Evolutionary conservation across 2,329 filamentous ascomycete species (phyloP), one percentile per base, ranked within the genome.

Genomic region (Arthrobotrys musiformis): DNA sequence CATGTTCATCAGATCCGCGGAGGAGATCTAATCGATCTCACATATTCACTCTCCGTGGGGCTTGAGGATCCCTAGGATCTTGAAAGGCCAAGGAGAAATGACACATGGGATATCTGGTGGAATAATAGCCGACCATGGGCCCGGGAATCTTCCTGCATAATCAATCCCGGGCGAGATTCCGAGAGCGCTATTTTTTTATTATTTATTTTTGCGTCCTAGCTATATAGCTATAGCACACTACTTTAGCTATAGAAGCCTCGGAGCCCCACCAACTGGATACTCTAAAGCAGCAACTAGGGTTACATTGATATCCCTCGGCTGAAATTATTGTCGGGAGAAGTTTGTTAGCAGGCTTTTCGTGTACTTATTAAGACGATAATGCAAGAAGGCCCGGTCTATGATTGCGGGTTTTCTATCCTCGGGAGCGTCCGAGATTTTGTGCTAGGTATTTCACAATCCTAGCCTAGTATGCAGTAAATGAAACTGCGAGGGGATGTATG

Each of bases 101-200:
- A 17, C 8, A 17, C 15, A 8, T 30, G 17, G 48, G 4, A 17
- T 0, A 30, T 2, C 15, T 11, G 13, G 15, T 52, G 48, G 17
- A 52, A 52, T 17, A 52, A 52, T 52, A 52, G 48, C 48, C 48
- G 48, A 52, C 48, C 48, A 30, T 52, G 26, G 15, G 13, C 24
- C 13, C 22, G 48, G 48, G 17, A 52, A 13, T 17, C 17, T 4
- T 28, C 4, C n/a, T 52, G 48, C 48, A 52, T 52, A 52, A n/a
- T 13, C 15, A 13, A n/a, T 52, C 5, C 22, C 30, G 46, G 19
- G 37, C 9, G 37, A 8, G 37, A 3, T n/a, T 17, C 19, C 40
- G 40, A 19, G 9, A 3, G 40, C n/a, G 46, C 8, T 30, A 28
- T 50, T 50, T 44, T 22, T 8, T 11, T 44, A 35, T n/a, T n/a